These are phyloP conservation scores for Penium margaritaceum DNA, from an alignment of 139 green algal genomes.

Conservation along the genomic window DNA sequence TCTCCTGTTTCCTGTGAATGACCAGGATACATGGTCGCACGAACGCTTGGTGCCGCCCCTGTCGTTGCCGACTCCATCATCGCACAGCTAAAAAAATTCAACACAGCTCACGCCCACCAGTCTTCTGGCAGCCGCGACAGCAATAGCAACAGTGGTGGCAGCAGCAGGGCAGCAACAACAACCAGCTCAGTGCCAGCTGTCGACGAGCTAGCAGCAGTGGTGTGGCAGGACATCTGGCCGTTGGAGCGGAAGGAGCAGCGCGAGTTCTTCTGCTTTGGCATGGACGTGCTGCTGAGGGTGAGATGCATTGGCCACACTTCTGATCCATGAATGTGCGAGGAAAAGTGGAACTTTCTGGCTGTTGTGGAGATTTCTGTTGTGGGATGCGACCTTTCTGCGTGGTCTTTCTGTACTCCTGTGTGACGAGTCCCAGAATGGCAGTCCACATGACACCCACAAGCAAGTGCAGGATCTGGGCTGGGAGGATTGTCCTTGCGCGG, in stretches of 20 bases:
- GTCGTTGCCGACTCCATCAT: constrained; percentile 60
- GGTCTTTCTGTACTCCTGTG: no score
- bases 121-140: neutral
- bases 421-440: no score
- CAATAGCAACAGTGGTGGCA: constrained; percentile 3
- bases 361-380: no score
- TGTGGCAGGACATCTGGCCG: constrained; percentile 83
- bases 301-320: no score
- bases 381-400: no score
- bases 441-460: no score
- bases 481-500: no score
- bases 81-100: no score
- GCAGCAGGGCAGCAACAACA: neutral
- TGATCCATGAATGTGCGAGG: no score
- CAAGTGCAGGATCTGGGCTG: no score
- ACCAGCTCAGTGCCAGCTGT: constrained; percentile 17
- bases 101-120: neutral
- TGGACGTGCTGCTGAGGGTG: constrained; percentile 64
- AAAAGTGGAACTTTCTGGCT: no score
- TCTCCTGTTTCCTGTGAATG: neutral
- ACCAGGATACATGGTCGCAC: constrained; percentile 84
- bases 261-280: constrained; percentile 91
- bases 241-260: constrained; percentile 77
- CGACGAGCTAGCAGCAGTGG: constrained; percentile 50
- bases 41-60: constrained; percentile 76